Conservation (phyloP, 148 eudicot species). For the Dianthus caryophyllus region DNA sequence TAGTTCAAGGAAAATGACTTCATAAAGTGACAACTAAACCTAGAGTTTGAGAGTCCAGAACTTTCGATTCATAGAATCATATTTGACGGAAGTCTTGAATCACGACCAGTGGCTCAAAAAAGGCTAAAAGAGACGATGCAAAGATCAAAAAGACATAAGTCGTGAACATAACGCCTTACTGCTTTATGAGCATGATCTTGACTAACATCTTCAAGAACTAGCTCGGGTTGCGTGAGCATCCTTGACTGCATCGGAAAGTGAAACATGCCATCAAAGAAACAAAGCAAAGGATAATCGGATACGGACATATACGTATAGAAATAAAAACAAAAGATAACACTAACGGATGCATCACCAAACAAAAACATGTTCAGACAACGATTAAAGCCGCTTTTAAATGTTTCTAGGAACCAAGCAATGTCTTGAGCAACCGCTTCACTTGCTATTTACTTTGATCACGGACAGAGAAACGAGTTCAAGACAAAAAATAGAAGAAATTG, state of each 20-base stretch:
- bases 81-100: too few relatives aligned
- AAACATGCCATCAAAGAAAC: slow-evolving; percentile 15
- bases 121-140: too few relatives aligned
- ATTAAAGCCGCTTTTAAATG: not conserved
- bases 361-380: not conserved
- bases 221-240: slow-evolving; percentile 96
- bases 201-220: slow-evolving; percentile 96
- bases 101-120: too few relatives aligned
- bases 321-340: not conserved
- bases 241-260: slow-evolving; percentile 60
- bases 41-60: too few relatives aligned
- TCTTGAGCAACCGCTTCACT: not conserved
- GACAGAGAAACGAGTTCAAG: not conserved
- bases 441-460: not conserved
- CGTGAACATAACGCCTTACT: slow-evolving; percentile 40
- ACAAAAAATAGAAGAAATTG: slow-evolving; percentile 1
- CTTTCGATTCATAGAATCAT: too few relatives aligned
- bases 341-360: not conserved
- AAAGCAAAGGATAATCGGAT: too few relatives aligned
- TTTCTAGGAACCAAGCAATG: not conserved
- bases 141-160: too few relatives aligned
- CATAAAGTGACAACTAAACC: too few relatives aligned
- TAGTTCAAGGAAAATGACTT: too few relatives aligned
- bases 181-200: slow-evolving; percentile 99
- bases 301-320: not conserved